Percentiles rank a stretch among this genome's conserved stretches.
Conservation (phyloP, 495 filamentous ascomycete genomes). For the Penicillium antarcticum region DNA sequence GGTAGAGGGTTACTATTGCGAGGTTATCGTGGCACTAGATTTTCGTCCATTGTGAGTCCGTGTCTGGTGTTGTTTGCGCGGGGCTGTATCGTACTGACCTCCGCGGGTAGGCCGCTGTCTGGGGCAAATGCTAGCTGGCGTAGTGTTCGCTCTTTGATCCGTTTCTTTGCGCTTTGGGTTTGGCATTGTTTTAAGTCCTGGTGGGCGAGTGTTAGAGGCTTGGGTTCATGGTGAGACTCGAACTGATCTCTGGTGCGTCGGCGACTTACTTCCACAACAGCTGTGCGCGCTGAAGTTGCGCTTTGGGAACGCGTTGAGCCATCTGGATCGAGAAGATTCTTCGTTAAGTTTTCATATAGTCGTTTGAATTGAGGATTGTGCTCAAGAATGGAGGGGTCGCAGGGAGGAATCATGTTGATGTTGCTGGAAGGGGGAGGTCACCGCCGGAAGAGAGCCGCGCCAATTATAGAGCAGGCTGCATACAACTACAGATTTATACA, state of each 20-base stretch:
- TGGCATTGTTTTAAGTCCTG: conserved; percentile 42
- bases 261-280: conserved; percentile 47
- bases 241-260: background rate
- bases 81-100: conserved; percentile 19
- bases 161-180: conserved; percentile 30
- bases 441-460: conserved; percentile 14
- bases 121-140: conserved; percentile 32
- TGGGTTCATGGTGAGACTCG: background rate
- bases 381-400: conserved; percentile 58
- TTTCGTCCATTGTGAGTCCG: background rate
- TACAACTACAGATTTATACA: background rate
- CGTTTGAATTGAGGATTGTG: conserved; percentile 63
- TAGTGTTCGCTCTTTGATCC: conserved; percentile 34
- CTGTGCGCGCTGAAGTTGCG: conserved; percentile 50
- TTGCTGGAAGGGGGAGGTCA: conserved; percentile 16
- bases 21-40: conserved; percentile 34
- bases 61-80: background rate
- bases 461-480: background rate
- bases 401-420: conserved; percentile 59
- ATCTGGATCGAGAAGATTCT: conserved; percentile 55
- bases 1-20: conserved; percentile 36
- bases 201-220: background rate
- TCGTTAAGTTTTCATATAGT: conserved; percentile 59
- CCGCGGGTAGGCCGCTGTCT: conserved; percentile 30
- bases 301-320: conserved; percentile 57